A percentile compares a stretch with the other conserved stretches of the same genome.
Conservation (phyloP, 179 eudicot species). For the Corrigiola litoralis region DNA sequence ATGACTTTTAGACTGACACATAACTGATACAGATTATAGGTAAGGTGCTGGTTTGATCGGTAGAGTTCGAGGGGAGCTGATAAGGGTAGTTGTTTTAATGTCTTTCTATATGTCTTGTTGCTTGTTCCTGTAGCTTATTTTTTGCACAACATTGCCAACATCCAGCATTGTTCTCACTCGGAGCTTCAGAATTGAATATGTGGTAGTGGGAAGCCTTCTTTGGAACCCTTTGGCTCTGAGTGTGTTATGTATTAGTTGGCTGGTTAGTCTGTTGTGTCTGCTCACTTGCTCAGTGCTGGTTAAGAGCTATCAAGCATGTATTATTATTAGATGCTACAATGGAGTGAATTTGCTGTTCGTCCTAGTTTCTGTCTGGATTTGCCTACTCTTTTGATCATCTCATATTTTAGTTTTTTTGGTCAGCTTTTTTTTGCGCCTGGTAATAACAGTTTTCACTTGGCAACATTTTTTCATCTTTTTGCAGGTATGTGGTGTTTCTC, state of each 20-base stretch:
- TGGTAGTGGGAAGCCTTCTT: no score
- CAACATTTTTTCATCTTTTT: not conserved
- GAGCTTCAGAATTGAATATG: no score
- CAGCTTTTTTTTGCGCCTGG: not conserved
- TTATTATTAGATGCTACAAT: no score
- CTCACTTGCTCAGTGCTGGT: no score
- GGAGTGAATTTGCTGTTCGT: not conserved
- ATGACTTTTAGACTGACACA: not conserved
- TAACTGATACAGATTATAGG: not conserved
- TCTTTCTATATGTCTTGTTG: not conserved
- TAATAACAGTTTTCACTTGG: no score
- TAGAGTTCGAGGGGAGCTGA: no score
- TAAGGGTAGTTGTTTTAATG: not conserved
- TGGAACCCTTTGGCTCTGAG: no score
- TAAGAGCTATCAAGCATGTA: not conserved
- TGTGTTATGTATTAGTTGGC: not conserved
- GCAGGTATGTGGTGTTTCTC: constrained; percentile 78
- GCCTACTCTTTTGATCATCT: not conserved
- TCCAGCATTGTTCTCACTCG: not conserved
- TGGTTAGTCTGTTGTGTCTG: not conserved
- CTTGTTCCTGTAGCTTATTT: not conserved
- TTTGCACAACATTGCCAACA: not conserved
- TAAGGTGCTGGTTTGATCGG: no score
- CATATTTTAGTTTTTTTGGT: not conserved
- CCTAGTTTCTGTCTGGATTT: not conserved